phyloP scores from a whole-genome alignment of 495 filamentous ascomycete genomes.

The Aspergillus hancockii region DNA sequence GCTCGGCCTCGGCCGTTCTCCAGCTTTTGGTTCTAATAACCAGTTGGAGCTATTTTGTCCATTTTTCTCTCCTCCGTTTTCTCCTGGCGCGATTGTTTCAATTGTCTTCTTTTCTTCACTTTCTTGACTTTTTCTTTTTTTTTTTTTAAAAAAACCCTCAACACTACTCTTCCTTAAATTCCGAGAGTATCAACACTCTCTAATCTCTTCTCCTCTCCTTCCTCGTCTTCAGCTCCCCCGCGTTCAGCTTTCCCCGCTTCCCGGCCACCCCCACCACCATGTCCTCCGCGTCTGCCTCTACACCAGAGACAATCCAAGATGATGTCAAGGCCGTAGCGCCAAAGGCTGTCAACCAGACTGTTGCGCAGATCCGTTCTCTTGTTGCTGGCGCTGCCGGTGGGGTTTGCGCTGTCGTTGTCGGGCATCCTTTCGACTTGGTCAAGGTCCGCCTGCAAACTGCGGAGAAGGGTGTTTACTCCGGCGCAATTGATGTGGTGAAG shows the following conservation, averaged over 20 bases:
- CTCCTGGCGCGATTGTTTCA: conserved; percentile 10
- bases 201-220: conserved; percentile 1
- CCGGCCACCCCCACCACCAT: conserved; percentile 24
- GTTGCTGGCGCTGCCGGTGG: conserved; percentile 91
- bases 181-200: background rate
- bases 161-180: background rate
- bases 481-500: conserved; percentile 87
- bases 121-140: background rate
- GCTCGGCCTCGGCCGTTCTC: conserved; percentile 9
- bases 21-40: conserved; percentile 9
- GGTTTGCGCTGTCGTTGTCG: conserved; percentile 87
- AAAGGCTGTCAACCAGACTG: conserved; percentile 46
- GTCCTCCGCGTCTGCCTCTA: conserved; percentile 34
- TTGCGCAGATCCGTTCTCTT: conserved; percentile 69
- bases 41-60: conserved; percentile 1
- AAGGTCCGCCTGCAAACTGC: conserved; percentile 97
- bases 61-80: conserved; percentile 2
- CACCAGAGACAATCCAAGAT: conserved; percentile 36
- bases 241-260: conserved; percentile 10
- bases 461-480: conserved; percentile 86
- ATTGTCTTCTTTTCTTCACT: background rate
- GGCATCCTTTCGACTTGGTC: conserved; percentile 96
- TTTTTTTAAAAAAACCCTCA: background rate
- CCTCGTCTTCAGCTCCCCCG: conserved; percentile 11
- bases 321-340: conserved; percentile 33